Percentiles rank a stretch among this genome's conserved stretches.
These are phyloP conservation scores for Pichia thaimueangensis DNA, from an alignment of 805 yeast genomes.

Conservation along the genomic window DNA sequence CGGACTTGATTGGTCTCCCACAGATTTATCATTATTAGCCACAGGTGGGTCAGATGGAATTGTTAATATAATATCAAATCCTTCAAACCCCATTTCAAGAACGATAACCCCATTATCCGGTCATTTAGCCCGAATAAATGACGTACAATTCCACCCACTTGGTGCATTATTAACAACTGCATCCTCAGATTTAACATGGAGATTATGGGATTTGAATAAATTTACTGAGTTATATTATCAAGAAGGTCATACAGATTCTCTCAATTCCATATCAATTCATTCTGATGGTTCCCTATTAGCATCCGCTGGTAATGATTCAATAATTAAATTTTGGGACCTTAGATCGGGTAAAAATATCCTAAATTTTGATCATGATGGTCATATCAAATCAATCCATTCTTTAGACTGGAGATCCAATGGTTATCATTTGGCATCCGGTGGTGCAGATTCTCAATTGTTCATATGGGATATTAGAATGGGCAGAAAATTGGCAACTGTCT, in stretches of 20 bases:
- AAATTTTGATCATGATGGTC: conserved; percentile 46
- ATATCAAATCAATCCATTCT: conserved; percentile 63
- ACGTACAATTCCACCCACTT: conserved; percentile 59
- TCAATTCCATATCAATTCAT: conserved; percentile 57
- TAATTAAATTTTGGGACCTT: conserved; percentile 77
- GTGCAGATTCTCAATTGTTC: conserved; percentile 73
- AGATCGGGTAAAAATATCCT: conserved; percentile 65
- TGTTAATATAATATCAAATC: conserved; percentile 22
- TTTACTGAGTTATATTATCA: conserved; percentile 53
- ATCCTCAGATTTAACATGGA: conserved; percentile 84
- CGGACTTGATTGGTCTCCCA: conserved; percentile 56
- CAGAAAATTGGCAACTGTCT: conserved; percentile 39
- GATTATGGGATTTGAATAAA: conserved; percentile 68
- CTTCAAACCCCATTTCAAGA: conserved; percentile 1
- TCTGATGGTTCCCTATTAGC: conserved; percentile 72
- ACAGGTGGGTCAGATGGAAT: conserved; percentile 43
- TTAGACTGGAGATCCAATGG: conserved; percentile 77
- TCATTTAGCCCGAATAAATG: conserved; percentile 53
- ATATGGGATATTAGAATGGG: conserved; percentile 75
- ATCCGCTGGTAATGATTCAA: conserved; percentile 73
- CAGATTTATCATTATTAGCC: conserved; percentile 19
- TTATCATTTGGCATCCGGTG: conserved; percentile 68
- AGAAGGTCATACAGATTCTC: conserved; percentile 81
- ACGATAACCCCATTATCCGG: conserved; percentile 25
- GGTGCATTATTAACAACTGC: conserved; percentile 56